These are phyloP conservation scores for Aspergillus clavatus DNA, from an alignment of 2,329 filamentous ascomycete genomes.

Conservation along the genomic window DNA sequence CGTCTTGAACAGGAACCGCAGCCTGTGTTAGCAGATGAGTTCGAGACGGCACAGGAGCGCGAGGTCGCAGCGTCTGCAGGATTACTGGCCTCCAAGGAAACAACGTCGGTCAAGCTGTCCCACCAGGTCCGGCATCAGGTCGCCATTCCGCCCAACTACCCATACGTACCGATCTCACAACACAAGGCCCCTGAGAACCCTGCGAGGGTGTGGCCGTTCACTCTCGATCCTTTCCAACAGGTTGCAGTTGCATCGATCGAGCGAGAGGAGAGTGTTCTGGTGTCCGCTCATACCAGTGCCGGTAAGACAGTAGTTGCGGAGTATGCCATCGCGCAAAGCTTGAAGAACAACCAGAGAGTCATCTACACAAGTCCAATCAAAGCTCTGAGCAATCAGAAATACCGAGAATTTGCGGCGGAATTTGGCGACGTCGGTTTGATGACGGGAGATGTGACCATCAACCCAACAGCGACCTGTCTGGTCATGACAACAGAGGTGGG, in stretches of 20 bases:
- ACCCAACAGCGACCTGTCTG: slow-evolving; percentile 92
- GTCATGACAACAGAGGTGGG: slow-evolving; percentile 91
- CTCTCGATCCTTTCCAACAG: slow-evolving; percentile 94
- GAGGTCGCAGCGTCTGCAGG: slow-evolving; percentile 79
- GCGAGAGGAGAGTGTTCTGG: slow-evolving; percentile 89
- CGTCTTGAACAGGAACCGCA: slow-evolving; percentile 59
- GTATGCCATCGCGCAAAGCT: slow-evolving; percentile 94
- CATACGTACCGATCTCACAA: slow-evolving; percentile 89
- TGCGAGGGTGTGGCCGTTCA: slow-evolving; percentile 79
- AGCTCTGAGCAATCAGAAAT: slow-evolving; percentile 97
- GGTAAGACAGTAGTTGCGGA: slow-evolving; percentile 98
- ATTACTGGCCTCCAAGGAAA: slow-evolving; percentile 58
- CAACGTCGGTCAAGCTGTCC: slow-evolving; percentile 67
- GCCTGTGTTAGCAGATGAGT: slow-evolving; percentile 85
- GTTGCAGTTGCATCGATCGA: slow-evolving; percentile 93
- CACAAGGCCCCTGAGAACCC: slow-evolving; percentile 87
- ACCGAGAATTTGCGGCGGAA: slow-evolving; percentile 88
- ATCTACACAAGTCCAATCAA: slow-evolving; percentile 99
- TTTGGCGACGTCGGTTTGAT: slow-evolving; percentile 97
- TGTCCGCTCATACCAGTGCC: slow-evolving; percentile 94
- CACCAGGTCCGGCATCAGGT: slow-evolving; percentile 99
- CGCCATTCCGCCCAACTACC: slow-evolving; percentile 86
- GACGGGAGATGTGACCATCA: slow-evolving; percentile 99
- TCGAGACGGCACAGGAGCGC: slow-evolving; percentile 90
- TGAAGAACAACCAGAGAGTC: slow-evolving; percentile 95